Evolutionary conservation across 2,329 filamentous ascomycete species (phyloP).

Genomic region (Paracoccidioides lutzii): DNA sequence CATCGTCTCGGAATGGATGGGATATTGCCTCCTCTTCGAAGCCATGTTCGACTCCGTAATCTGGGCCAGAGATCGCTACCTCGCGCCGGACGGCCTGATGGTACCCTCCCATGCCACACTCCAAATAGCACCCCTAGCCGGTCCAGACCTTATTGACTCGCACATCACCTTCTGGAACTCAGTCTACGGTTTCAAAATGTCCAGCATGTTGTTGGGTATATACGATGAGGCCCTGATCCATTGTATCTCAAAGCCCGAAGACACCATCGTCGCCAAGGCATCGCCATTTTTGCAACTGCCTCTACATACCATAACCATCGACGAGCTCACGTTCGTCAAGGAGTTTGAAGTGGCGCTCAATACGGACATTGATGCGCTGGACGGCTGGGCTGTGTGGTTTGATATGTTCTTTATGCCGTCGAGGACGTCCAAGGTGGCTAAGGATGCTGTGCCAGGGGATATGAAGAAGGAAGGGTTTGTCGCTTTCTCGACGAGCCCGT

Average conservation of each 20-base stretch:
- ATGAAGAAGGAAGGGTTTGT: slow-evolving; percentile 53
- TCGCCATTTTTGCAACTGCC: slow-evolving; percentile 62
- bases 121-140: slow-evolving; percentile 66
- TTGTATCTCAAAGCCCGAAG: slow-evolving; percentile 42
- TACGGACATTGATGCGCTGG: slow-evolving; percentile 54
- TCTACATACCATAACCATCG: slow-evolving; percentile 56
- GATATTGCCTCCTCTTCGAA: slow-evolving; percentile 84
- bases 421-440: slow-evolving; percentile 35
- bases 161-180: slow-evolving; percentile 77
- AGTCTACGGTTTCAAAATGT: slow-evolving; percentile 93
- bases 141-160: slow-evolving; percentile 63
- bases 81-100: slow-evolving; percentile 66
- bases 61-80: slow-evolving; percentile 74
- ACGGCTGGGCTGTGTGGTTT: slow-evolving; percentile 87
- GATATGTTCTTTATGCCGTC: slow-evolving; percentile 77
- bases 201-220: slow-evolving; percentile 71
- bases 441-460: slow-evolving; percentile 43
- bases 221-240: slow-evolving; percentile 72
- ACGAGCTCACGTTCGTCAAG: slow-evolving; percentile 64
- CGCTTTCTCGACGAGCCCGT: slow-evolving; percentile 81
- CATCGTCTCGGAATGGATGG: slow-evolving; percentile 98
- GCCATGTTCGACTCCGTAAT: slow-evolving; percentile 92
- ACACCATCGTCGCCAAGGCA: slow-evolving; percentile 41
- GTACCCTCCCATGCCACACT: slow-evolving; percentile 77
- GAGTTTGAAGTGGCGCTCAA: slow-evolving; percentile 51